Conservation (phyloP, 2,329 filamentous ascomycete species). For the Drechslerella dactyloides region DNA sequence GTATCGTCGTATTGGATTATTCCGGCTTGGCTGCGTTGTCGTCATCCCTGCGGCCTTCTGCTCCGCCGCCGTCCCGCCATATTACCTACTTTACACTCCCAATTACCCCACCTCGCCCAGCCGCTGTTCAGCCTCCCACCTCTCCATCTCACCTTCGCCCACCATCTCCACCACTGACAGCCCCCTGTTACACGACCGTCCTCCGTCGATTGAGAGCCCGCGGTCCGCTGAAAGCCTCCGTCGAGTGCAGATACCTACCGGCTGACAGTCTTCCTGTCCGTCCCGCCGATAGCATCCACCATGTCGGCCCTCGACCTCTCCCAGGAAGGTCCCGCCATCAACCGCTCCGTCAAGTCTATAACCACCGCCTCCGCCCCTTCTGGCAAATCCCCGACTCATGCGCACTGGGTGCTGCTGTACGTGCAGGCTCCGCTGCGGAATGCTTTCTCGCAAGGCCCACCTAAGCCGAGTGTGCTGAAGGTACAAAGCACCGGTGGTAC, state of each 20-base stretch:
- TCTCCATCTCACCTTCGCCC: conserved; percentile 7
- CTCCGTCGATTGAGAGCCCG: background rate
- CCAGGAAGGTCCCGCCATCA: conserved; percentile 64
- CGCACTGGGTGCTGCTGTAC: conserved; percentile 91
- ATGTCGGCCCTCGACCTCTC: conserved; percentile 74
- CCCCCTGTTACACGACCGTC: background rate
- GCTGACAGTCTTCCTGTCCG: too few species aligned
- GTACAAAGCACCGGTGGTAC: conserved; percentile 88
- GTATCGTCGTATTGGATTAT: background rate
- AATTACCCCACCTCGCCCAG: conserved; percentile 41
- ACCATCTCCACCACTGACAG: conserved; percentile 5
- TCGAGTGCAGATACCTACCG: too few species aligned
- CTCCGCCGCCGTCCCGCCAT: conserved; percentile 6
- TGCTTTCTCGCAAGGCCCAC: conserved; percentile 82
- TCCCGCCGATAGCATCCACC: conserved; percentile 51
- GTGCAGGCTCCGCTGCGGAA: conserved; percentile 90
- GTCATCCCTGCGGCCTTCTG: conserved; percentile 23
- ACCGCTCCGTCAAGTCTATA: conserved; percentile 68
- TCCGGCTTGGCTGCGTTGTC: conserved; percentile 19
- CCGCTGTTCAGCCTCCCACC: conserved; percentile 12
- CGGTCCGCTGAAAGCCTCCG: background rate
- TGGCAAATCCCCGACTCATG: conserved; percentile 77
- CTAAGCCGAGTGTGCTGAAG: conserved; percentile 93
- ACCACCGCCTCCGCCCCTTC: conserved; percentile 67
- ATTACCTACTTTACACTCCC: too few species aligned